Percentiles rank a stretch among this genome's conserved stretches.
Evolutionary conservation across 306 rosid genomes (phyloP).

Genomic region (Cajanus cajan): DNA sequence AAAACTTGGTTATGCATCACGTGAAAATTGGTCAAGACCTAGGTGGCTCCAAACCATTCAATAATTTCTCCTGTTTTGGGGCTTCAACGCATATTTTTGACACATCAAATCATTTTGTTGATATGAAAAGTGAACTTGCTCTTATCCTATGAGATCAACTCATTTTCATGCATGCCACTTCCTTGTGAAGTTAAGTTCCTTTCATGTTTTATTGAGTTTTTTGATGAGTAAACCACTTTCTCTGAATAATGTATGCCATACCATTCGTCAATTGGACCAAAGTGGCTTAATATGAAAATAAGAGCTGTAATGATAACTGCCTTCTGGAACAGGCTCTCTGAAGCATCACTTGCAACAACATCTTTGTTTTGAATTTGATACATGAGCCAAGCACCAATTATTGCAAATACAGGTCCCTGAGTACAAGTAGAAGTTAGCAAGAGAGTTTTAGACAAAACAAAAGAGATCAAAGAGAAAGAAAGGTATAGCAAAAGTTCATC

Average conservation of each 20-base stretch:
- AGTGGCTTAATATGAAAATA: constrained; percentile 57
- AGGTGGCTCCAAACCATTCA: neutral
- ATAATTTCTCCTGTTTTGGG: no score
- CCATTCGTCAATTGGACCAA: constrained; percentile 89
- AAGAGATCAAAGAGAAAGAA: neutral
- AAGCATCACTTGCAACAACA: constrained; percentile 43
- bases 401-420: constrained; percentile 87
- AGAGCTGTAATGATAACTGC: constrained; percentile 67
- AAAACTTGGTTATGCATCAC: no score
- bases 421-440: constrained; percentile 4
- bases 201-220: neutral
- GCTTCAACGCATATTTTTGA: neutral
- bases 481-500: neutral
- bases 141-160: neutral
- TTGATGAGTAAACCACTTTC: neutral
- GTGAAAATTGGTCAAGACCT: neutral
- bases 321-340: constrained; percentile 65
- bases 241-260: constrained; percentile 28
- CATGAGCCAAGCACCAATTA: constrained; percentile 91
- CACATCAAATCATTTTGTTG: neutral
- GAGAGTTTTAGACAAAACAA: neutral
- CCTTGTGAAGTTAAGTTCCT: constrained; percentile 6
- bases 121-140: neutral
- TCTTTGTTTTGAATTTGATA: constrained; percentile 76
- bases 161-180: neutral